phyloP scores from a whole-genome alignment of 495 filamentous ascomycete species.

The Chaetomidium leptoderma region DNA sequence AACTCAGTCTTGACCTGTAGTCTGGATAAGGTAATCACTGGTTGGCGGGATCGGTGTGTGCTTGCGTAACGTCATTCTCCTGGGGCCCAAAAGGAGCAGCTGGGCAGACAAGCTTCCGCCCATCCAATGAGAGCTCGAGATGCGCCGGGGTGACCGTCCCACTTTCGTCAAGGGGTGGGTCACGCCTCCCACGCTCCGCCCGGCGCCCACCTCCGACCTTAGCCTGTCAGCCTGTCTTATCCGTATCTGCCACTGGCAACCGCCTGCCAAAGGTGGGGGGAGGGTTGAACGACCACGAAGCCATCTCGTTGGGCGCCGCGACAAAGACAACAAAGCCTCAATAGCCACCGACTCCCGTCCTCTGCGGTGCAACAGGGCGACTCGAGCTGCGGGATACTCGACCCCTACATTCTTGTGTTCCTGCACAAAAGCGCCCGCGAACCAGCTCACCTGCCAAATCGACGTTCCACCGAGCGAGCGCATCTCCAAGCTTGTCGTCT shows the following conservation, averaged over 20 bases:
- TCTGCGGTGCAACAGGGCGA: constrained; percentile 1
- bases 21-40: too few relatives aligned
- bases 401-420: background rate
- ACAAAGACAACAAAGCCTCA: constrained; percentile 17
- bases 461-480: background rate
- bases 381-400: background rate
- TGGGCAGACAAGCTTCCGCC: background rate
- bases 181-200: background rate
- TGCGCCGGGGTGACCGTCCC: background rate
- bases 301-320: background rate
- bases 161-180: background rate
- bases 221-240: background rate
- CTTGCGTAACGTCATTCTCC: constrained; percentile 1
- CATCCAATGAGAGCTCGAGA: background rate
- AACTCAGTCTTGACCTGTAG: too few relatives aligned
- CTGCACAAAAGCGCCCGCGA: background rate
- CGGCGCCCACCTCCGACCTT: too few relatives aligned
- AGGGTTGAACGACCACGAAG: background rate
- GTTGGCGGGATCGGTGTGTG: too few relatives aligned
- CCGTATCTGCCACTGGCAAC: constrained; percentile 3
- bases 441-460: constrained; percentile 1
- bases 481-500: constrained; percentile 9
- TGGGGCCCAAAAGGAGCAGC: background rate
- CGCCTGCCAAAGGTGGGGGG: constrained; percentile 6
- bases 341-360: background rate